Base-by-base conservation (phyloP, 139 green algal genomes). In the Chlorella sp. region DNA sequence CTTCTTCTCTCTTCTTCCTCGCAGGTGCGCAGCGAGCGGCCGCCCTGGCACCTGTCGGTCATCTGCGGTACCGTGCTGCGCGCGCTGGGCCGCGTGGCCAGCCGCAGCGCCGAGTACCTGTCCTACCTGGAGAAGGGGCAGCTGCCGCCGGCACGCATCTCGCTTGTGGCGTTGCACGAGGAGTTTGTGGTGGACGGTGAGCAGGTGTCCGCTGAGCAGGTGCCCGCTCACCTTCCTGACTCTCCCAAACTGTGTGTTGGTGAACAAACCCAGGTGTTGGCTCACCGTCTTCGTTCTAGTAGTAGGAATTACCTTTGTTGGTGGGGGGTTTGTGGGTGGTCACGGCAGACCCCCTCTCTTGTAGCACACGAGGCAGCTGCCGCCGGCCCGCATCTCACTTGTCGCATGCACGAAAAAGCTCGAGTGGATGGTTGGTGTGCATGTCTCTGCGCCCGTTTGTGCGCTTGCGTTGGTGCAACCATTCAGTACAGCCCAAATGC, bases 341-440 rank as follows among this genome's bases (percentile, higher is more conserved):
- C n/a, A n/a, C n/a, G n/a, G n/a, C n/a, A n/a, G n/a, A n/a, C n/a
- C n/a, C n/a, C n/a, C n/a, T n/a, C n/a, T n/a, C n/a, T n/a, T n/a
- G n/a, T n/a, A n/a, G n/a, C n/a, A 96, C 87, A 99, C 98, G 91
- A 97, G 97, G 12, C 97, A 99, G 92, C 97, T 99, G 87, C 97
- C 97, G 2, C 97, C 97, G 1, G 92, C 93, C 14, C 90, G 92
- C 79, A 91, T 98, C 86, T 95, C 94, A 26, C 93, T 99, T 53
- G 95, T 94, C 26, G 85, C 91, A 96, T 97, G 71, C 77, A 95
- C 39, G 89, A 94, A 82, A 71, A 90, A 48, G 92, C 97, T 69
- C 93, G 95, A n/a, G 89, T 96, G 40, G 91, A 94, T 81, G 91
- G 92, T 87, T n/a, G n/a, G n/a, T n/a, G n/a, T n/a, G n/a, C n/a